Conservation (phyloP, 306 rosid species). For the Chamaecrista fasciculata region DNA sequence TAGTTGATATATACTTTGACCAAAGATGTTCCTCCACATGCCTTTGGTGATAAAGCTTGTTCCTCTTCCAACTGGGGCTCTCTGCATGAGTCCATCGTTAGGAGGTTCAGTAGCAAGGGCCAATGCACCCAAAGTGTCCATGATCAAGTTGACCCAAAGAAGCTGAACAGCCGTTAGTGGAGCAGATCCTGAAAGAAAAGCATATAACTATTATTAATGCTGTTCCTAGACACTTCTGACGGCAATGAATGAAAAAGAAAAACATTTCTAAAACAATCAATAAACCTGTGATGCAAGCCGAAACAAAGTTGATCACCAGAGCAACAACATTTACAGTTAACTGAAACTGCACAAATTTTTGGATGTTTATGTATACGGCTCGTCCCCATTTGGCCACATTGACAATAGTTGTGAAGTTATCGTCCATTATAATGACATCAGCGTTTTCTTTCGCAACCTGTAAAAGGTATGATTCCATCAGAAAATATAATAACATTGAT, state of each 20-base stretch:
- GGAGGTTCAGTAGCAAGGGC: constrained; percentile 99
- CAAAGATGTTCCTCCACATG: constrained; percentile 96
- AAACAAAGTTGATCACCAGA: constrained; percentile 72
- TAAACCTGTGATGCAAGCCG: constrained; percentile 91
- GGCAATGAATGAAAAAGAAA: neutral
- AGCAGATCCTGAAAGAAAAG: constrained; percentile 72
- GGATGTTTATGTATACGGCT: constrained; percentile 87
- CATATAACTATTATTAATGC: neutral
- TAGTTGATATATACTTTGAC: constrained; percentile 90
- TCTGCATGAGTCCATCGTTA: constrained; percentile 65
- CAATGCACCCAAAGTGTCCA: constrained; percentile 98
- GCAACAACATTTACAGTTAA: constrained; percentile 93
- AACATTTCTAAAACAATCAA: constrained; percentile 25
- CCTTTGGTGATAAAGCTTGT: constrained; percentile 72
- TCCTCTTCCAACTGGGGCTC: constrained; percentile 69
- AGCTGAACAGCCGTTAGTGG: constrained; percentile 95
- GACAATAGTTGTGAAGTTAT: constrained; percentile 78
- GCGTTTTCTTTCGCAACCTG: constrained; percentile 98
- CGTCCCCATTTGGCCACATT: constrained; percentile 96
- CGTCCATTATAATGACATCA: constrained; percentile 88
- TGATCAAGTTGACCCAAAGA: constrained; percentile 98
- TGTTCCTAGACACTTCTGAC: constrained; percentile 23
- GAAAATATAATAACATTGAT: constrained; percentile 2
- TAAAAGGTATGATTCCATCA: constrained; percentile 25
- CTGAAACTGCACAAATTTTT: constrained; percentile 97